Base-by-base conservation (phyloP, 2,329 filamentous ascomycete species). In the Microsporum canis region DNA sequence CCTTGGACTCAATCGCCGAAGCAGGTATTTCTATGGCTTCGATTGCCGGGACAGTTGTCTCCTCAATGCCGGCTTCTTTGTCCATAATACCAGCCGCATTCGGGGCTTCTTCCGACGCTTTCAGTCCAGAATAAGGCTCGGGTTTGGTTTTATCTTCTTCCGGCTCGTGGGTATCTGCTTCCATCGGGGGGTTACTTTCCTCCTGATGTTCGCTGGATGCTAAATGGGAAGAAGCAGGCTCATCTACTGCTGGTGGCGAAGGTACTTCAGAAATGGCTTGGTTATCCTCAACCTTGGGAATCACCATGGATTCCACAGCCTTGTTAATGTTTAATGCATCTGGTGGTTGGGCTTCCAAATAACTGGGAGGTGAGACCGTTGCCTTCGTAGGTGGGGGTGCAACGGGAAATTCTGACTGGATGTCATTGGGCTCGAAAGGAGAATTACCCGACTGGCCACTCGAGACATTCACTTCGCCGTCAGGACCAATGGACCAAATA, bases 401-500 rank as follows among this genome's bases (percentile, higher is more conserved):
- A 10, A 27, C 8, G 6, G 53, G 31, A 10, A 33, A 39, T 27
- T 55, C 51, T 29, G 33, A 10, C 23, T 60, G 59, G 8, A 17
- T 14, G 53, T 36, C 23, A 55, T 53, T 57, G 14, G 36, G 23
- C 29, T 51, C 45, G 31, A 23, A 51, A 51, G 27, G 53, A 12
- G 36, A 2, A 10, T 41, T 29, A 12, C 34, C 17, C 36, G 7
- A 23, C 23, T 45, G 27, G 7, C 38, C 17, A 7, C 41, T 5
- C 3, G 8, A 5, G 5, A 41, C 31, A 8, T 36, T 55, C 31
- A 55, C 51, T 23, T 36, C 51, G 3, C 51, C 51, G 57, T 73
- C 69, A 53, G 69, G 66, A 14, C 65, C 65, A 12, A 76, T 65
- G 27, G 72, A 68, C 73, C 73, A 76, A n/a, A 76, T 68, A 65